These are phyloP conservation scores for Lentinula boryana DNA, from an alignment of 768 basidiomycete species.

Conservation along the genomic window DNA sequence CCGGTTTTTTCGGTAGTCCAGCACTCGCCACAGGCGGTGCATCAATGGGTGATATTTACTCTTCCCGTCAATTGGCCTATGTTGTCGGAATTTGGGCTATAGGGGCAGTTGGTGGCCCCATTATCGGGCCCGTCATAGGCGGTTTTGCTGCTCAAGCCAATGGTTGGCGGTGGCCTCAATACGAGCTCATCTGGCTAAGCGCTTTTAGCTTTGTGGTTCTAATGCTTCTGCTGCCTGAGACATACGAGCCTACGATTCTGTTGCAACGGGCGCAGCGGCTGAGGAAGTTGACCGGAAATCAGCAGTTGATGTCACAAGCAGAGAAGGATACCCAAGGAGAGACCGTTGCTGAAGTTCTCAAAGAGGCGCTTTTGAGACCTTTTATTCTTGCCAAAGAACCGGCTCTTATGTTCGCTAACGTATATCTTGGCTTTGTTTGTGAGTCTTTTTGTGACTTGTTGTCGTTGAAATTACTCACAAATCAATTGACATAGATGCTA, in stretches of 20 bases:
- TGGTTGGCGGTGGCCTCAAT: conserved; percentile 27
- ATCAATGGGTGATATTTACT: conserved; percentile 18
- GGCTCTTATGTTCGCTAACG: conserved; percentile 4
- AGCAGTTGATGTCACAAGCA: conserved; percentile 11
- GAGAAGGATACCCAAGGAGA: conserved; percentile 6
- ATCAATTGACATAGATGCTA: conserved; percentile 1
- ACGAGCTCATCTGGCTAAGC: conserved; percentile 27
- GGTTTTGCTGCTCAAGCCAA: conserved; percentile 24
- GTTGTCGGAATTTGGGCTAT: conserved; percentile 21
- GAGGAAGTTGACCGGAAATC: conserved; percentile 23
- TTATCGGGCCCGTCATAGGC: conserved; percentile 13
- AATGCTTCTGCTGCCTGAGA: conserved; percentile 25
- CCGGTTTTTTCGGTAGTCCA: conserved; percentile 26
- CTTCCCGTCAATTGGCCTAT: conserved; percentile 17
- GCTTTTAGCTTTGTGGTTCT: conserved; percentile 19
- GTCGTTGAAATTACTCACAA: neutral
- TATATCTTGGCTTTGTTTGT: conserved; percentile 9
- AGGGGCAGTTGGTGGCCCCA: conserved; percentile 1
- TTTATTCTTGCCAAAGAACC: conserved; percentile 5
- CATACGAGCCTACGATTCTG: conserved; percentile 19
- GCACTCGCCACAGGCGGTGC: conserved; percentile 25
- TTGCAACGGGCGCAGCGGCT: conserved; percentile 23
- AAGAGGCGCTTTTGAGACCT: conserved; percentile 2
- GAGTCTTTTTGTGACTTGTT: neutral
- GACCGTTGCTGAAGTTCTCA: neutral